Evolutionary conservation across 2,329 filamentous ascomycete species (phyloP), one percentile per base, ranked within the genome.

Genomic region (Pseudocercospora cruenta): DNA sequence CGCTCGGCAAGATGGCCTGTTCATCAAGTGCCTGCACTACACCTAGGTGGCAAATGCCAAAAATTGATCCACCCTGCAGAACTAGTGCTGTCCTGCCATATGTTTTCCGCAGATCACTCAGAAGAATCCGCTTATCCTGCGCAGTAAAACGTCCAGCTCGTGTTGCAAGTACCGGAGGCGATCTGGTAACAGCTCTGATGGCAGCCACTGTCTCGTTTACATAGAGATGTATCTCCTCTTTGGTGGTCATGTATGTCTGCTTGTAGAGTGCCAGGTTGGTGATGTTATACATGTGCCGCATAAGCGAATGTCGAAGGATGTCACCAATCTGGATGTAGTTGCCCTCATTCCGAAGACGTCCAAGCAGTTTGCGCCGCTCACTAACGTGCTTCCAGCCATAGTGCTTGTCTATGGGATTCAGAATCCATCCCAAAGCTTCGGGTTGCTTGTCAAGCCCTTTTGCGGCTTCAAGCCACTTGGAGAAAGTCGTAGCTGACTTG

Each of bases 1-100:
- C 96, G 51, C 93, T 87, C 3, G 95, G 94, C 2, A 97, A 83
- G 12, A 96, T 83, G 7, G 87, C 86, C 3, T 87, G 85, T 74
- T 95, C 88, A 77, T 89, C 93, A 2, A 97, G 83, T 3, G 90
- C 86, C 78, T 96, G 96, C 62, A 96, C 82, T 2, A 97, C 93
- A 1, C 93, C 93, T 62, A 96, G 91, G 76, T 97, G 93, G 66
- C 91, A 91, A 91, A 97, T 96, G 47, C 93, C 93, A 79, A 96
- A 93, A 0, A 93, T 95, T 1, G 91, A 93, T 1, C 93, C 93
- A 7, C 93, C 93, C 4, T 93, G 96, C 9, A 97, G 82, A 9
- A 96, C 82, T 59, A 97, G 81, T 0, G 92, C 93, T 69, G 69
- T 95, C 70, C 93, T 86, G 12, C 94, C 94, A 80, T 96, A 96